Base-by-base conservation (phyloP, 2,329 filamentous ascomycete genomes). In the Westerdykella sp. region DNA sequence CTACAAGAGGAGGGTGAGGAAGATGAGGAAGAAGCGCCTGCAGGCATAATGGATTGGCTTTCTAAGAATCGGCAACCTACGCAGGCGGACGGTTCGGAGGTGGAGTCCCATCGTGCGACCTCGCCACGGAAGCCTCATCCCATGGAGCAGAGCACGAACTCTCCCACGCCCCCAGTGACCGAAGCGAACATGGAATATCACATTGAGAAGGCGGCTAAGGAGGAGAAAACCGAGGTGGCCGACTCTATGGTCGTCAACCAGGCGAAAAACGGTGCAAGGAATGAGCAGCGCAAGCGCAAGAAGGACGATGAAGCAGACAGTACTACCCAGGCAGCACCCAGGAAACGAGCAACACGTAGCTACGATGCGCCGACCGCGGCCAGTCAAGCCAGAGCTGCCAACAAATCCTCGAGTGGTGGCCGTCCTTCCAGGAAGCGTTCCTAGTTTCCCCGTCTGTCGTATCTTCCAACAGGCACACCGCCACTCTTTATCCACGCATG, bases 361-460 rank as follows among this genome's bases (percentile, higher is more conserved):
- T 68, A 59, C 39, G 61, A 64, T 14, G 61, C 65, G 13, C 60
- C 66, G 6, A 69, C 66, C 10, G 60, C 64, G 35, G 57, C 62
- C 41, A 67, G 63, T 41, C 59, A 63, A 40, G 60, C 59, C 15
- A 53, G 49, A 39, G 34, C 48, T 14, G 50, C 46, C 25, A 28
- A 28, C 25, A 9, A 12, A 12, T 28, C 25, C 11, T 4, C 25
- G 18, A 6, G 18, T 28, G 25, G 25, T 28, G 25, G 11, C 9
- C 25, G 25, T 28, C 7, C 25, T 28, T 28, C 25, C 25, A 28
- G 25, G 25, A 28, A 28, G 25, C 23, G 5, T 25, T 25, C 23
- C 23, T 28, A 28, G 25, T 7, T 7, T 9, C 25, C 4, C 11
- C 4, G 4, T 28, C 7, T 10, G 25, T 12, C 25, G 9, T 10